A percentile compares a stretch with the other conserved stretches of the same genome.
These are phyloP conservation scores for Stemphylium beticola DNA, from an alignment of 2,329 filamentous ascomycete species.

Conservation along the genomic window DNA sequence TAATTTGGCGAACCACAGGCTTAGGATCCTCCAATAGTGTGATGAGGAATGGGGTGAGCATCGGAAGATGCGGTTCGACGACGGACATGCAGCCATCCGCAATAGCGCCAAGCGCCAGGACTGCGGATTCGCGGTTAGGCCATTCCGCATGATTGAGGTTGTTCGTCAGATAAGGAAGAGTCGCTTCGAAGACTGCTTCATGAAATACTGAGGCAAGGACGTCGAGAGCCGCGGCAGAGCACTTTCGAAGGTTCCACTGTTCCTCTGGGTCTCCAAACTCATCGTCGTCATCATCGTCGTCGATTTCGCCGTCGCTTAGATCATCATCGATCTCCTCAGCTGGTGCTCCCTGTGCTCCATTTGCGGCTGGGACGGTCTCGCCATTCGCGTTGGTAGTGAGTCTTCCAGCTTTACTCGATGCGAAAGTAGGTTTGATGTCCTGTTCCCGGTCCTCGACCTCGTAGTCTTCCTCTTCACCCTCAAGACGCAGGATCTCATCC, in stretches of 20 bases:
- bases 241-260: conserved; percentile 94
- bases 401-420: conserved; percentile 70
- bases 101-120: conserved; percentile 91
- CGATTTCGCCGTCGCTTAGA: conserved; percentile 86
- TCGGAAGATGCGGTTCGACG: conserved; percentile 86
- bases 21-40: conserved; percentile 82
- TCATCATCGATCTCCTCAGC: conserved; percentile 65
- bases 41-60: conserved; percentile 89
- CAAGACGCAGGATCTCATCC: conserved; percentile 86
- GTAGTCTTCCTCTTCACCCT: conserved; percentile 80
- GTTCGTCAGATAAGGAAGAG: conserved; percentile 88
- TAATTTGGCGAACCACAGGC: conserved; percentile 93
- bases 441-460: conserved; percentile 88
- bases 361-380: conserved; percentile 49
- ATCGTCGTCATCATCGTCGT: conserved; percentile 76
- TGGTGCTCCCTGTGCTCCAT: conserved; percentile 54
- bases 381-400: conserved; percentile 59
- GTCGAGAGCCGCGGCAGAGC: conserved; percentile 92
- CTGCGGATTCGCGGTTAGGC: conserved; percentile 91
- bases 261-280: conserved; percentile 80
- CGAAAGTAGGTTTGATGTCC: conserved; percentile 92
- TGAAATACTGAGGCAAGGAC: conserved; percentile 92
- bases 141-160: conserved; percentile 89
- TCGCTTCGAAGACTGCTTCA: conserved; percentile 84
- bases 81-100: conserved; percentile 92